These are phyloP conservation scores for Nadsonia fulvescens DNA, from an alignment of 805 yeast genomes.

Conservation along the genomic window DNA sequence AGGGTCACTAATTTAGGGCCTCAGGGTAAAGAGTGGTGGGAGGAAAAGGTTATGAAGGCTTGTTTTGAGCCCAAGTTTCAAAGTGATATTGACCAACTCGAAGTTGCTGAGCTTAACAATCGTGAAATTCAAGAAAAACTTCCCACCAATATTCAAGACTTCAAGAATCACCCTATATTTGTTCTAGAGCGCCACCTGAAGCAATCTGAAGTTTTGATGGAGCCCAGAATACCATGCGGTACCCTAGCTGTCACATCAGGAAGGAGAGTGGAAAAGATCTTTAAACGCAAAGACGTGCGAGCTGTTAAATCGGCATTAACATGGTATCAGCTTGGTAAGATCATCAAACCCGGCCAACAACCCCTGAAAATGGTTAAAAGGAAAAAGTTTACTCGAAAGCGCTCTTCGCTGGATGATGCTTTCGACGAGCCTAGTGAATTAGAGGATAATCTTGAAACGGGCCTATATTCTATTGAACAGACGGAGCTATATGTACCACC, in stretches of 20 bases:
- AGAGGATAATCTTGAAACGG: conserved; percentile 36
- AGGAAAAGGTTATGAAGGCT: conserved; percentile 28
- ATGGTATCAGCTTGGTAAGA: conserved; percentile 74
- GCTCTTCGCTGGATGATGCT: conserved; percentile 16
- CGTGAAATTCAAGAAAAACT: conserved; percentile 64
- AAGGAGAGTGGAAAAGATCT: conserved; percentile 25
- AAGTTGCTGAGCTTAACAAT: conserved; percentile 40
- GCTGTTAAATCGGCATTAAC: conserved; percentile 54
- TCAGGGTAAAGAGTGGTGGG: conserved; percentile 41
- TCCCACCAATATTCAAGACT: conserved; percentile 70
- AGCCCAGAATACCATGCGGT: conserved; percentile 61
- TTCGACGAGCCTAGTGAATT: conserved; percentile 24
- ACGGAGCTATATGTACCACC: conserved; percentile 58
- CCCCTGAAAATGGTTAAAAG: conserved; percentile 35
- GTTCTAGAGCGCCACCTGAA: conserved; percentile 61
- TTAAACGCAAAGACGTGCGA: conserved; percentile 45
- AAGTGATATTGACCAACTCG: conserved; percentile 21
- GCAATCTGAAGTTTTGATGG: conserved; percentile 53
- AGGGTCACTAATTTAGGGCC: conserved; percentile 52
- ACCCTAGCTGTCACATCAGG: conserved; percentile 33
- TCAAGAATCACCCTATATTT: conserved; percentile 73
- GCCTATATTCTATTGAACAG: conserved; percentile 59
- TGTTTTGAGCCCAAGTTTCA: conserved; percentile 14
- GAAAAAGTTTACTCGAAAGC: conserved; percentile 10
- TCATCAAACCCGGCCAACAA: conserved; percentile 50